Evolutionary conservation across 2,329 filamentous ascomycete species (phyloP).

Genomic region (Colletotrichum eremochloae): DNA sequence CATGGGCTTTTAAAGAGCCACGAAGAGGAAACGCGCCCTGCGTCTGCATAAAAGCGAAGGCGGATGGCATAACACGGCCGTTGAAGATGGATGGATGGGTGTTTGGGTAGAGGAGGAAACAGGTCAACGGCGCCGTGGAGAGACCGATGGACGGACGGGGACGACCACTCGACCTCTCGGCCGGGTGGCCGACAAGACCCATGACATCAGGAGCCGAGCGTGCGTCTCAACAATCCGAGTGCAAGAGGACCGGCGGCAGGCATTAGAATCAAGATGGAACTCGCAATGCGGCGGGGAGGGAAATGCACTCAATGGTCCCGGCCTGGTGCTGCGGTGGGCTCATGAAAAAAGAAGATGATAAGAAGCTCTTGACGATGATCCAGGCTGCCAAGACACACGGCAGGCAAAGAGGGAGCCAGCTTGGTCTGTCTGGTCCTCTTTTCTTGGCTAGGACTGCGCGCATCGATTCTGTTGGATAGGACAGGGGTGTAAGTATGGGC

Average conservation of each 20-base stretch:
- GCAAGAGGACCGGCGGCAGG: slow-evolving; percentile 17
- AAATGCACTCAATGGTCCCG: slow-evolving; percentile 11
- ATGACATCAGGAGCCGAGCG: slow-evolving; percentile 19
- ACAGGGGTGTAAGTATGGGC: slow-evolving; percentile 2
- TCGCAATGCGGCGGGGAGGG: slow-evolving; percentile 21
- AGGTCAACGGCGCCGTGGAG: slow-evolving; percentile 15
- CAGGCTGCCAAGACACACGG: not conserved
- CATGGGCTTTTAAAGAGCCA: not conserved
- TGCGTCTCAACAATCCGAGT: slow-evolving; percentile 21
- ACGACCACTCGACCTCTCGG: slow-evolving; percentile 20
- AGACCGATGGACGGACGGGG: slow-evolving; percentile 2
- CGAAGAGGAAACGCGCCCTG: not conserved
- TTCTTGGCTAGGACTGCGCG: not conserved
- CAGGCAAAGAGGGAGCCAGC: slow-evolving; percentile 2
- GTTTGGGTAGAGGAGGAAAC: not conserved
- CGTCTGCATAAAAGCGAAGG: slow-evolving; percentile 1
- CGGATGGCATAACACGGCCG: slow-evolving; percentile 11
- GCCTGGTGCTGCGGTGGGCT: slow-evolving; percentile 1
- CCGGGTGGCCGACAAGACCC: slow-evolving; percentile 31
- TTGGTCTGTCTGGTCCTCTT: slow-evolving; percentile 12
- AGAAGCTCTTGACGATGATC: not conserved
- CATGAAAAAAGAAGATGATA: not conserved
- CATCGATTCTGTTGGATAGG: slow-evolving; percentile 6
- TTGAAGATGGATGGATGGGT: slow-evolving; percentile 9
- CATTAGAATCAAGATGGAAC: slow-evolving; percentile 27